These are phyloP conservation scores for Massospora cicadina DNA, from an alignment of 371 early-diverging fungal genomes.

Conservation along the genomic window DNA sequence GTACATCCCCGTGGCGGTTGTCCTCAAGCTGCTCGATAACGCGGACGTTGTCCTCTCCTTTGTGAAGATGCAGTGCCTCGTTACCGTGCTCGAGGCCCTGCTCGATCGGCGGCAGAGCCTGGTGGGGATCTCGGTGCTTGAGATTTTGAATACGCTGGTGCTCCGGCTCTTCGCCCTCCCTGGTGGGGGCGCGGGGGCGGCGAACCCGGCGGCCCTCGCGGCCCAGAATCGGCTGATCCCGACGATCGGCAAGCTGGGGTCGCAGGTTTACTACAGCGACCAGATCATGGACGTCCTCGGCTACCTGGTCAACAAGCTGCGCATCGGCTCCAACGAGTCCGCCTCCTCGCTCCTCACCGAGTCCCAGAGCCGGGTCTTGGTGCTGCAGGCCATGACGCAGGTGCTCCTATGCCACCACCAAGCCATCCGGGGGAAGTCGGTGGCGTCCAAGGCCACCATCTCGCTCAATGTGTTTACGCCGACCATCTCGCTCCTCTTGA, in stretches of 20 bases:
- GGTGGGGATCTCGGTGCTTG: constrained; percentile 61
- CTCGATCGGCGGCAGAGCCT: constrained; percentile 31
- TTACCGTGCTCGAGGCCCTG: constrained; percentile 32
- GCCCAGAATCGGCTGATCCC: background rate
- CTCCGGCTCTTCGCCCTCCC: constrained; percentile 29
- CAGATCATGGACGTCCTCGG: constrained; percentile 65
- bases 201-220: background rate
- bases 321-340: constrained; percentile 17
- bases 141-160: constrained; percentile 55
- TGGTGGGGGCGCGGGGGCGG: constrained; percentile 16
- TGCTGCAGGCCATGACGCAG: constrained; percentile 15
- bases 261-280: constrained; percentile 61
- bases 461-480: constrained; percentile 24
- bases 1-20: constrained; percentile 35
- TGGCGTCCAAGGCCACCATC: constrained; percentile 14
- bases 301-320: constrained; percentile 44
- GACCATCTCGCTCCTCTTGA: constrained; percentile 23
- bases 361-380: constrained; percentile 22
- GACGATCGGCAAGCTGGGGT: constrained; percentile 43
- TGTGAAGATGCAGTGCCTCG: constrained; percentile 31
- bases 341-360: constrained; percentile 26
- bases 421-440: constrained; percentile 17
- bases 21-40: constrained; percentile 36
- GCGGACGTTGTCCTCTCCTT: constrained; percentile 14
- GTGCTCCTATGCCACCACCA: constrained; percentile 23